Evolutionary conservation across 306 rosid genomes (phyloP).

Genomic region (Cotoneaster glaucophyllus): DNA sequence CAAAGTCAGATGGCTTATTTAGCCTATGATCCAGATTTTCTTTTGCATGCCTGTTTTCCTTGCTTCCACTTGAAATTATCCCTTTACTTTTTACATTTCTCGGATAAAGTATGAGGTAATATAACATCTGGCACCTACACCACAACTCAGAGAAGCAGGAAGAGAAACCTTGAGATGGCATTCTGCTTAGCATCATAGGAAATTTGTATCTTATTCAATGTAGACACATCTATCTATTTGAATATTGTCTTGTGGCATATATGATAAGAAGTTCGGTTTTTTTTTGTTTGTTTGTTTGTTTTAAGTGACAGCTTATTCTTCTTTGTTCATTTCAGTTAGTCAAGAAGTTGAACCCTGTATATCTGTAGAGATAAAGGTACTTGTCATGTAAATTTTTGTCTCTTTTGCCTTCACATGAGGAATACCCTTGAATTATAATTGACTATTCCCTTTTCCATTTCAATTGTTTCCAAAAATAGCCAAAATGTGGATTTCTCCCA

Average conservation of each 20-base stretch:
- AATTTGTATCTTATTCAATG: not conserved
- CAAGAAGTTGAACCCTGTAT: constrained; percentile 49
- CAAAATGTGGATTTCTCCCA: constrained; percentile 96
- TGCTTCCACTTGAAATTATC: not conserved
- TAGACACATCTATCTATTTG: not conserved
- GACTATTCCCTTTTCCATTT: constrained; percentile 1
- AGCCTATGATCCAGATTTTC: not conserved
- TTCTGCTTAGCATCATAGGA: not conserved
- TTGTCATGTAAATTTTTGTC: not conserved
- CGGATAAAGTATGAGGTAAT: not conserved
- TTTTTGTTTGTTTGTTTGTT: not conserved
- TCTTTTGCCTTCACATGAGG: not conserved
- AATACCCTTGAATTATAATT: not conserved
- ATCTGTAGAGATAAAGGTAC: constrained; percentile 91
- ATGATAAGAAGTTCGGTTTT: not conserved
- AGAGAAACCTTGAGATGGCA: not conserved
- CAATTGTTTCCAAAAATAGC: constrained; percentile 41
- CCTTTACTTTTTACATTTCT: not conserved
- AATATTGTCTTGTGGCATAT: not conserved
- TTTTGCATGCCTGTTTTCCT: not conserved
- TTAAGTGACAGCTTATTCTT: not conserved
- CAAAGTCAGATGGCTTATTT: not conserved
- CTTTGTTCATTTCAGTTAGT: constrained; percentile 44
- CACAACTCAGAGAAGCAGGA: not conserved
- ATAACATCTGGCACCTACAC: not conserved